Evolutionary conservation across 352 stramenopile genomes (phyloP), one percentile per base, ranked within the genome.

Genomic region (Phytophthora idaei): DNA sequence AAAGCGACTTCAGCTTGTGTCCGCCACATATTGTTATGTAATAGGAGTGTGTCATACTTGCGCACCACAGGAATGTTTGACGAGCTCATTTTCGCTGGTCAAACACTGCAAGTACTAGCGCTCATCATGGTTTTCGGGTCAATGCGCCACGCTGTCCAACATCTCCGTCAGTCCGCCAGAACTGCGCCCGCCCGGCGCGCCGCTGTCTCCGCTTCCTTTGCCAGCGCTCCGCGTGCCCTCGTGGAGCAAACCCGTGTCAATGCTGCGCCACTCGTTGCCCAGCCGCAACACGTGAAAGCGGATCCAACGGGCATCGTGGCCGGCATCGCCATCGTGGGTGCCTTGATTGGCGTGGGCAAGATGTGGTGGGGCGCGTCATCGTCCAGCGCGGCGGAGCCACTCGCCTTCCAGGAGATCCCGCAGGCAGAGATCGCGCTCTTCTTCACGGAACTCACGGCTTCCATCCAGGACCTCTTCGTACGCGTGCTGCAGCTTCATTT

Each of bases 341-440:
- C 84, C 10, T 61, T 93, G 15, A 57, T 91, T 4, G 84, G 85
- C 12, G 84, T 95, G 0, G 87, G 82, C 3, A 94, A 95, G 59
- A 95, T 95, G 83, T 93, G 85, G 82, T 94, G 84, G 84, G 83
- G 93, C 61, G 85, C 85, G 17, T 94, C 85, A 17, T 74, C 80
- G 17, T 41, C 59, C 14, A 29, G 25, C 25, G 34, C 45, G 7
- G 17, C 48, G 53, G 29, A 71, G 14, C 50, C 55, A 1, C 37
- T 57, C 12, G 66, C 61, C 4, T 77, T 81, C 47, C 71, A 91
- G 56, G 78, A 91, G 29, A 90, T 94, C 21, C 59, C 80, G 46
- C 80, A 86, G 41, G 65, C 67, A 12, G 85, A 94, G 17, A 68
- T 94, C 44, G 78, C 67, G 31, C 64, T 76, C 17, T 94, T 93